phyloP scores from a whole-genome alignment of 148 eudicot genomes.

The Rhododendron griersonianum region DNA sequence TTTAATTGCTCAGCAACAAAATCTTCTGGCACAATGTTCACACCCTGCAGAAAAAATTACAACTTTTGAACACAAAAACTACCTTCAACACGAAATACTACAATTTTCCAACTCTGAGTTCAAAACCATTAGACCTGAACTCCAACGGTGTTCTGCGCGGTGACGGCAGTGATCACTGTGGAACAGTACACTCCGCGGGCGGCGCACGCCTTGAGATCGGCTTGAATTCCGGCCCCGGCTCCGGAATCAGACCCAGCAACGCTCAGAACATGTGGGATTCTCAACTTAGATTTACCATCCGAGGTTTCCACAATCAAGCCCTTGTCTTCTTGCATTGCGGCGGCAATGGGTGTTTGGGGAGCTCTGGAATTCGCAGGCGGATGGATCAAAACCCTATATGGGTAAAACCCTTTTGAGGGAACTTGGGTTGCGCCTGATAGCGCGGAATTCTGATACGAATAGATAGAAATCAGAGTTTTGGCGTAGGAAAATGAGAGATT shows the following conservation, averaged over 20 bases:
- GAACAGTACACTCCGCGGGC: conserved; percentile 91
- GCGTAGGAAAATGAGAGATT: background rate
- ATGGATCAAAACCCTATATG: conserved; percentile 5
- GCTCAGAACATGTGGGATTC: conserved; percentile 73
- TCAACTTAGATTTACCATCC: conserved; percentile 12
- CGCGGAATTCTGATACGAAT: conserved; percentile 4
- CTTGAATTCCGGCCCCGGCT: conserved; percentile 93
- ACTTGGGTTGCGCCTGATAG: conserved; percentile 1
- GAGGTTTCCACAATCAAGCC: background rate
- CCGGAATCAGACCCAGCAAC: conserved; percentile 98
- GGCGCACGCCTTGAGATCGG: conserved; percentile 84
- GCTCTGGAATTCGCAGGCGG: background rate
- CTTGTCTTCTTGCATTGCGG: conserved; percentile 28
- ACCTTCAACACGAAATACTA: background rate
- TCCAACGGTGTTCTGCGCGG: conserved; percentile 89
- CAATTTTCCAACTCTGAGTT: background rate
- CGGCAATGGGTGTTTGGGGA: background rate
- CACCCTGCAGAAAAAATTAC: conserved; percentile 44
- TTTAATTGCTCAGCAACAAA: conserved; percentile 59
- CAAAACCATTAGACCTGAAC: conserved; percentile 68
- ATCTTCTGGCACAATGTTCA: conserved; percentile 53
- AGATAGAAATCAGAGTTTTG: background rate
- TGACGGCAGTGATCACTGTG: conserved; percentile 85
- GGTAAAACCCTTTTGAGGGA: conserved; percentile 1
- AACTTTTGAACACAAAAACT: background rate